phyloP scores from a whole-genome alignment of 1,139 yeast species.

The Saccharomyces hybrid region DNA sequence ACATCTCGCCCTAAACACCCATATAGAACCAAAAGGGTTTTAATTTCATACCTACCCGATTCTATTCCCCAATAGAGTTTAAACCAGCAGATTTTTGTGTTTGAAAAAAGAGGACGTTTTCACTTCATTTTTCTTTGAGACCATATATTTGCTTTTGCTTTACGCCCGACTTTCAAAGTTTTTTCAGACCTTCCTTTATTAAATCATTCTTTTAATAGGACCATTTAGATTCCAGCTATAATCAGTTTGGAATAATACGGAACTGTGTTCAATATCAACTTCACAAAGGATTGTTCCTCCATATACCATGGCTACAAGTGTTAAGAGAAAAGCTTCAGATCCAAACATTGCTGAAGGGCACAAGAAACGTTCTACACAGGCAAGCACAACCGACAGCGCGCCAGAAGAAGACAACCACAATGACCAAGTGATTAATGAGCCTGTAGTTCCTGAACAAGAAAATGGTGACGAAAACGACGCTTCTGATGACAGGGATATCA shows the following conservation, averaged over 20 bases:
- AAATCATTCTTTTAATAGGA: neutral
- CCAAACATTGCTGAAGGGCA: neutral
- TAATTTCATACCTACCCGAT: neutral
- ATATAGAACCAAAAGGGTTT: neutral
- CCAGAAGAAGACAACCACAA: constrained; percentile 15
- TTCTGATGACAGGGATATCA: constrained; percentile 14
- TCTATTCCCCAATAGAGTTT: neutral
- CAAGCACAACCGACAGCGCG: constrained; percentile 10
- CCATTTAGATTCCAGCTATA: neutral
- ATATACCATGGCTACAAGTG: constrained; percentile 10
- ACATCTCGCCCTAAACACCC: neutral
- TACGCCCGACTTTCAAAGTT: neutral
- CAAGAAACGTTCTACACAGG: neutral
- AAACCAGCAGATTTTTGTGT: neutral
- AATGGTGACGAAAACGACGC: constrained; percentile 18
- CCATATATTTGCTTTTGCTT: neutral
- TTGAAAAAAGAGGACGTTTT: neutral
- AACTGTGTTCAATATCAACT: neutral
- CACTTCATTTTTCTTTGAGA: neutral
- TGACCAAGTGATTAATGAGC: constrained; percentile 11
- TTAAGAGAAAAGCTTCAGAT: constrained; percentile 13
- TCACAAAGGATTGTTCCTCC: neutral
- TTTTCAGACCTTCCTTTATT: neutral
- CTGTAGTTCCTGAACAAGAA: constrained; percentile 8
- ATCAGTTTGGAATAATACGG: neutral